These are phyloP conservation scores for Trichoderma reesei DNA, from an alignment of 495 filamentous ascomycete species.

Conservation along the genomic window DNA sequence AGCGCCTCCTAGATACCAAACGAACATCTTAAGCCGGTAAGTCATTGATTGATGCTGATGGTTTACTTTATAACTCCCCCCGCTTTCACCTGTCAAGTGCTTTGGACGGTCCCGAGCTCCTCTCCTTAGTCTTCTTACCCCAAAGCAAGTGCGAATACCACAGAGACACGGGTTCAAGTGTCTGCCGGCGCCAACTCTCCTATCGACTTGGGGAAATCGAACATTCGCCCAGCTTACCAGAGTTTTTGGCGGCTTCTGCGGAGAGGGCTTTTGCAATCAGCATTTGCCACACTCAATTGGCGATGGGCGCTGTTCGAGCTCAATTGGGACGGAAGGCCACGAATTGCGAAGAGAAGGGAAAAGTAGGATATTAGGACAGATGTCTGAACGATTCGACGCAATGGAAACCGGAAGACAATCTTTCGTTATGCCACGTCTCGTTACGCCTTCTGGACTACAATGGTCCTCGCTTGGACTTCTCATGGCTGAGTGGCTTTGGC, in stretches of 20 bases:
- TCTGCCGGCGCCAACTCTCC: neutral
- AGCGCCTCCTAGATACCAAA: slow-evolving; percentile 3
- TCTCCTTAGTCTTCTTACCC: slow-evolving; percentile 1
- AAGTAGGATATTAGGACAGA: neutral
- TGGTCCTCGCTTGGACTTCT: too few relatives aligned
- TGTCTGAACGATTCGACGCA: neutral
- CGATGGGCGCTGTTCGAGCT: neutral
- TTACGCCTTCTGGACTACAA: too few relatives aligned
- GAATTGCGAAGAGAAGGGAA: slow-evolving; percentile 1
- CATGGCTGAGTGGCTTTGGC: too few relatives aligned
- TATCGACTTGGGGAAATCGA: neutral
- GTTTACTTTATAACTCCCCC: neutral
- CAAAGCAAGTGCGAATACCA: slow-evolving; percentile 1
- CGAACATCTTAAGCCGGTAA: neutral
- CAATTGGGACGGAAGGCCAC: neutral
- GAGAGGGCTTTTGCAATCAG: neutral
- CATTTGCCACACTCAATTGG: neutral
- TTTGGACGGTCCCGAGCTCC: neutral
- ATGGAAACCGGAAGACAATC: neutral
- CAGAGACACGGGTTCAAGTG: neutral
- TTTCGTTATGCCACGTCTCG: neutral
- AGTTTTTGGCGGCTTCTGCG: slow-evolving; percentile 4
- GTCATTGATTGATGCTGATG: neutral
- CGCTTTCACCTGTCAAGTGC: neutral
- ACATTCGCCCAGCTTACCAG: neutral